Evolutionary conservation across 495 filamentous ascomycete genomes (phyloP).

Genomic region (Penicillium bovifimosum): DNA sequence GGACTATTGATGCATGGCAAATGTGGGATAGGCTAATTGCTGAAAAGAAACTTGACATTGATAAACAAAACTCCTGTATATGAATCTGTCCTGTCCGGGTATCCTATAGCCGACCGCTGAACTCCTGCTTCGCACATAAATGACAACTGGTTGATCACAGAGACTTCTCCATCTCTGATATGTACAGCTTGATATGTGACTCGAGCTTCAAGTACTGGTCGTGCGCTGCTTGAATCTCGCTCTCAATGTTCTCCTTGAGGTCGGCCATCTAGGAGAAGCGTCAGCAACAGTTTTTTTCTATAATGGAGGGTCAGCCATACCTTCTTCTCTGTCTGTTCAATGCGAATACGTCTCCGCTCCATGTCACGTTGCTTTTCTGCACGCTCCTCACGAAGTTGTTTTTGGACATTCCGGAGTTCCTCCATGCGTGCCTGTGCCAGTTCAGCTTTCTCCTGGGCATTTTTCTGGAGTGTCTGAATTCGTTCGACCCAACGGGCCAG

Average conservation of each 20-base stretch:
- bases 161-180: conserved; percentile 96
- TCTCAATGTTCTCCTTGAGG: conserved; percentile 93
- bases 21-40: neutral
- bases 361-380: conserved; percentile 81
- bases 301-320: conserved; percentile 39
- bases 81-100: conserved; percentile 34
- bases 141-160: conserved; percentile 44
- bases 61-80: conserved; percentile 22
- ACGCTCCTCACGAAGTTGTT: conserved; percentile 75
- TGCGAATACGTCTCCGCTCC: conserved; percentile 80
- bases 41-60: conserved; percentile 5
- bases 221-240: conserved; percentile 77
- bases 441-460: conserved; percentile 73
- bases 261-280: conserved; percentile 72
- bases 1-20: neutral
- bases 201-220: conserved; percentile 96
- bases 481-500: conserved; percentile 76
- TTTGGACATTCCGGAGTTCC: conserved; percentile 75
- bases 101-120: conserved; percentile 39
- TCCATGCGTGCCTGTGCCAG: conserved; percentile 83
- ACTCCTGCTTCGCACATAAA: conserved; percentile 33
- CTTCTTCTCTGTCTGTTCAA: conserved; percentile 99
- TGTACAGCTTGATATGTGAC: conserved; percentile 93
- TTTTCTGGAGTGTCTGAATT: conserved; percentile 71
- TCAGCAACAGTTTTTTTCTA: neutral